These are phyloP conservation scores for Aquilaria yunnanensis DNA, from an alignment of 345 rosid genomes.

Conservation along the genomic window DNA sequence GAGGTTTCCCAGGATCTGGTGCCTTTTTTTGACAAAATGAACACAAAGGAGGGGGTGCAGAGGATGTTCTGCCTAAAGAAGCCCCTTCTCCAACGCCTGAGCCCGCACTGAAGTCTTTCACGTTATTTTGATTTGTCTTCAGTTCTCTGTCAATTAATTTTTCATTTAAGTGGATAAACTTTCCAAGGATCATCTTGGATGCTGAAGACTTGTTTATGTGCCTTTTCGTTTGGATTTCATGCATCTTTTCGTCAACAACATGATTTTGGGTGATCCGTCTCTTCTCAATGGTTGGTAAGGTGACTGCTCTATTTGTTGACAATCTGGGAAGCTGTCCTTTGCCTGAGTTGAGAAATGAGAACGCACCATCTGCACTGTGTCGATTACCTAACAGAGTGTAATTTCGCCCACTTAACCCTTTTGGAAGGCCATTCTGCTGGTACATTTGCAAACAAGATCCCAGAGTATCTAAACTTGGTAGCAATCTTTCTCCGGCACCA, in stretches of 20 bases:
- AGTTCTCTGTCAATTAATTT: slow-evolving; percentile 18
- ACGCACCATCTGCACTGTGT: slow-evolving; percentile 15
- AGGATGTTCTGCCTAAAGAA: slow-evolving; percentile 48
- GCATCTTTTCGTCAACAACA: slow-evolving; percentile 16
- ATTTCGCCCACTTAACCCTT: slow-evolving; percentile 29
- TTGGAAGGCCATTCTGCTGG: slow-evolving; percentile 57
- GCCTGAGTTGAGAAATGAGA: slow-evolving; percentile 6
- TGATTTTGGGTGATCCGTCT: slow-evolving; percentile 53
- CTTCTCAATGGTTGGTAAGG: slow-evolving; percentile 16
- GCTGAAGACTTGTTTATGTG: slow-evolving; percentile 17
- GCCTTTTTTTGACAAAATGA: slow-evolving; percentile 67
- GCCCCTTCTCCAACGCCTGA: slow-evolving; percentile 38
- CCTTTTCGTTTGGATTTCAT: slow-evolving; percentile 10
- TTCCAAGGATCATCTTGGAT: slow-evolving; percentile 38
- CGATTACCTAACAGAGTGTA: slow-evolving; percentile 14
- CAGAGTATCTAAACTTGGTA: slow-evolving; percentile 28
- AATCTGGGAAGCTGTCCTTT: slow-evolving; percentile 26
- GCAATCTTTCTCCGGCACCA: slow-evolving; percentile 23
- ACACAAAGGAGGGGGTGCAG: slow-evolving; percentile 68
- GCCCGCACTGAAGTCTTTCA: slow-evolving; percentile 16
- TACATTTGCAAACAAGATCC: slow-evolving; percentile 33
- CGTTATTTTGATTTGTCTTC: slow-evolving; percentile 22
- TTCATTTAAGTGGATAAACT: slow-evolving; percentile 48
- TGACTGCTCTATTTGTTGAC: slow-evolving; percentile 14
- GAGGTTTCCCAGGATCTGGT: slow-evolving; percentile 67